Evolutionary conservation across 306 rosid genomes (phyloP).

Genomic region (Vicia sativa): DNA sequence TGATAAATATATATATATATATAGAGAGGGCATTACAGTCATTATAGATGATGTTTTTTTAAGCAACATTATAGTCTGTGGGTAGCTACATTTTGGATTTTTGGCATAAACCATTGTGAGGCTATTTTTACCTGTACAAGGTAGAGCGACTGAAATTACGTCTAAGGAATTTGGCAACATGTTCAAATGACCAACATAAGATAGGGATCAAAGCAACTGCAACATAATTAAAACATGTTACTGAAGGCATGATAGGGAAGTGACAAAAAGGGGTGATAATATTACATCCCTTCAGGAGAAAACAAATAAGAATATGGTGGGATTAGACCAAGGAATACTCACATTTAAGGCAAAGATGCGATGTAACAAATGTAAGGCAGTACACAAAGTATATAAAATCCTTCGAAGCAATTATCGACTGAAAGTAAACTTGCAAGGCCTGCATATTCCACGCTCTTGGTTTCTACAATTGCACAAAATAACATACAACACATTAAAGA

Average conservation of each 20-base stretch:
- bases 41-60: too few species aligned
- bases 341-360: conserved; percentile 88
- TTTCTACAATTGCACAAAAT: conserved; percentile 57
- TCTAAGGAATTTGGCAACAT: conserved; percentile 96
- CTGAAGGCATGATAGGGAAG: conserved; percentile 10
- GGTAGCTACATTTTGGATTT: too few species aligned
- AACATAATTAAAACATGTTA: conserved; percentile 42
- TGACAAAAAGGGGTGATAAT: conserved; percentile 14
- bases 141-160: conserved; percentile 83
- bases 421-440: conserved; percentile 87
- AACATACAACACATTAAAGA: conserved; percentile 31
- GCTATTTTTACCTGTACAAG: conserved; percentile 74
- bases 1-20: too few species aligned
- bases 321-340: conserved; percentile 43
- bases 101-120: neutral
- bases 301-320: conserved; percentile 10
- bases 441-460: conserved; percentile 95
- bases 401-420: conserved; percentile 65
- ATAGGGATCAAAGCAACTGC: conserved; percentile 95
- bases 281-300: conserved; percentile 10
- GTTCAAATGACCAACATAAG: conserved; percentile 79
- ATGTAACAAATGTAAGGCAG: conserved; percentile 76
- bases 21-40: too few species aligned
- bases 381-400: conserved; percentile 87
- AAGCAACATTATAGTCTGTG: too few species aligned